A percentile compares a stretch with the other conserved stretches of the same genome.
Conservation (phyloP, 177 flowering plant genomes). For the Vitis hybrid region DNA sequence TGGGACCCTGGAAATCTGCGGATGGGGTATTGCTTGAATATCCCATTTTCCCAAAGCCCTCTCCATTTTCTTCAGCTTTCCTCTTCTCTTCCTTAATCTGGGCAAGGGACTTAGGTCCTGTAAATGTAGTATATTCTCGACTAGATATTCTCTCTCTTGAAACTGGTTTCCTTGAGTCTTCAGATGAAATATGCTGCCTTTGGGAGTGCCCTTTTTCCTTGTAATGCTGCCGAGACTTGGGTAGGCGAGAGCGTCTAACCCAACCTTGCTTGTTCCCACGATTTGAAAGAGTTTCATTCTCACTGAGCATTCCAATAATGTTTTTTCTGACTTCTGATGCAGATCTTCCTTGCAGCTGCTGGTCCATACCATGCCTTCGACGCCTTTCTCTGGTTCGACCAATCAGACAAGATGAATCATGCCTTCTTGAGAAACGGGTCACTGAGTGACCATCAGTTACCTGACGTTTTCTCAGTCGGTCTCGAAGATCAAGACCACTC, state of each 20-base stretch:
- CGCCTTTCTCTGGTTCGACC: constrained; percentile 19
- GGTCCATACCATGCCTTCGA: constrained; percentile 13
- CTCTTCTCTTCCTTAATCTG: constrained; percentile 62
- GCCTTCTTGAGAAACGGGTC: constrained; percentile 23
- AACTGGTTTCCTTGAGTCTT: constrained; percentile 19
- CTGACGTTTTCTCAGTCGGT: constrained; percentile 36
- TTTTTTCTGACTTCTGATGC: constrained; percentile 34
- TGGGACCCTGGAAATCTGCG: constrained; percentile 51
- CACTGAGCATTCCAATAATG: constrained; percentile 20
- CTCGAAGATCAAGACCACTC: constrained; percentile 41
- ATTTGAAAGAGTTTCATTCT: constrained; percentile 13
- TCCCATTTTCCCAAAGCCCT: constrained; percentile 13
- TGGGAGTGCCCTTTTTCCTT: constrained; percentile 25
- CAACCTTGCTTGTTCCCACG: constrained; percentile 8
- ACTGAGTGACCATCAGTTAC: constrained; percentile 16
- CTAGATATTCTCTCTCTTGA: constrained; percentile 21
- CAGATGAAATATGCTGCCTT: constrained; percentile 22
- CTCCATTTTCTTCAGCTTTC: constrained; percentile 27
- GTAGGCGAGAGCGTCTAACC: constrained; percentile 16
- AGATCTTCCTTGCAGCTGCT: constrained; percentile 28
- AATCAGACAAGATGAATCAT: constrained; percentile 18
- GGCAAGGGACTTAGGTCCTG: constrained; percentile 62
- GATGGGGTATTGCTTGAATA: constrained; percentile 2
- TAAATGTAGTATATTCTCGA: constrained; percentile 30
- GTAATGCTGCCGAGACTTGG: neutral